Base-by-base conservation (phyloP, 352 stramenopile species). In the Pythium brachiatum region DNA sequence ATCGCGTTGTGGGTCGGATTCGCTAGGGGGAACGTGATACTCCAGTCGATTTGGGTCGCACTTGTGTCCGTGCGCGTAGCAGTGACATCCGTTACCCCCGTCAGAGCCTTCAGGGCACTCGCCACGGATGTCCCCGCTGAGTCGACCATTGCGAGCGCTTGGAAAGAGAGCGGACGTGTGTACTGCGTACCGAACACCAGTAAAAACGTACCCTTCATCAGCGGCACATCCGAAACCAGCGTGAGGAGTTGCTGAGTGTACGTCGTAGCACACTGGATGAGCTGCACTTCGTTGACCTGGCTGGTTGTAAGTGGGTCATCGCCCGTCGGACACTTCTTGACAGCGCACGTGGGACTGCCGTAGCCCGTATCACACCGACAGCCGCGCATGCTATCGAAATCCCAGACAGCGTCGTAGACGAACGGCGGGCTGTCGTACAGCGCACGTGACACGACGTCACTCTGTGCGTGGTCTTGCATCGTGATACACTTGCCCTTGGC, bases 311-410 rank as follows among this genome's bases (percentile, higher is more conserved):
- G 66, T 2, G 83, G 81, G n/a, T 93, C 83, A n/a, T 91, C 83
- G 8, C 83, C 83, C 0, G 76, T 27, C 0, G 80, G 70, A 57
- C 83, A 92, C n/a, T 57, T 63, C 69, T 90, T 90, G 12, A 89
- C 55, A 6, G 57, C 66, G 53, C 86, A 92, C 58, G 74, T 82
- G 3, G 73, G 34, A 8, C 78, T 73, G 12, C 72, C 48, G 55
- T 79, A 96, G 2, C 81, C 81, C 7, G 62, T 47, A 54, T 96
- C 84, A 50, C 88, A 96, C 15, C 72, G 59, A 48, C 89, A 97
- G 23, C 86, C 87, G 36, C 85, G 75, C 15, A 96, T 75, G 47
- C 82, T 78, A 36, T 95, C 76, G 25, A 76, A 78, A 65, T 96
- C 86, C 84, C 87, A 95, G 8, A 86, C 57, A 13, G 62, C 62